These are phyloP conservation scores for Euphorbia tirucalli DNA, from an alignment of 345 rosid genomes.

Conservation along the genomic window DNA sequence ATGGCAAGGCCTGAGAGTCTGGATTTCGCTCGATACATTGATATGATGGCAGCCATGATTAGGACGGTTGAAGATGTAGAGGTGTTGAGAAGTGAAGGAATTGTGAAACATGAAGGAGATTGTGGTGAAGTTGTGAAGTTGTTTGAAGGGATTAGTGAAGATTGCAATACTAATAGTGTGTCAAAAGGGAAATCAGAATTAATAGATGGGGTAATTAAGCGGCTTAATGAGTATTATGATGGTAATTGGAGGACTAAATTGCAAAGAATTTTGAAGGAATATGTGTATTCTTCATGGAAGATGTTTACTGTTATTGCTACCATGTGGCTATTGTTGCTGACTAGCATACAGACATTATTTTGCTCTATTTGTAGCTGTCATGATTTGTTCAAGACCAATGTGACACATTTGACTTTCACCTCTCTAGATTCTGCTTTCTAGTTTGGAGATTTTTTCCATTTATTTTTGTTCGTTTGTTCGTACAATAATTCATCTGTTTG, in stretches of 20 bases:
- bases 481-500: no score
- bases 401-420: neutral
- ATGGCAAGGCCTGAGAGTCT: no score
- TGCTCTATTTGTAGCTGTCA: neutral
- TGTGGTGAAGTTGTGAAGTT: no score
- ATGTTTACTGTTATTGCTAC: neutral
- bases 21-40: no score
- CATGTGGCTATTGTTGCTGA: neutral
- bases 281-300: constrained; percentile 5
- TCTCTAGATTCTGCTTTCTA: no score
- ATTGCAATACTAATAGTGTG: neutral
- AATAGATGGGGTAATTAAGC: neutral
- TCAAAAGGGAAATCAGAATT: no score
- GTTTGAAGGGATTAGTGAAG: neutral
- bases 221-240: neutral
- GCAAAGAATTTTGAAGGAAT: neutral
- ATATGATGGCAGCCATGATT: no score
- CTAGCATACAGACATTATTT: neutral
- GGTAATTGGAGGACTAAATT: neutral
- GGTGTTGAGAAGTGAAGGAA: no score
- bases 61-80: no score
- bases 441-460: no score
- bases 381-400: neutral
- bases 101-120: no score
- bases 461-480: no score